Evolutionary conservation across 2,329 filamentous ascomycete genomes (phyloP).

Genomic region (Teratosphaeria pseudoeucalypti): DNA sequence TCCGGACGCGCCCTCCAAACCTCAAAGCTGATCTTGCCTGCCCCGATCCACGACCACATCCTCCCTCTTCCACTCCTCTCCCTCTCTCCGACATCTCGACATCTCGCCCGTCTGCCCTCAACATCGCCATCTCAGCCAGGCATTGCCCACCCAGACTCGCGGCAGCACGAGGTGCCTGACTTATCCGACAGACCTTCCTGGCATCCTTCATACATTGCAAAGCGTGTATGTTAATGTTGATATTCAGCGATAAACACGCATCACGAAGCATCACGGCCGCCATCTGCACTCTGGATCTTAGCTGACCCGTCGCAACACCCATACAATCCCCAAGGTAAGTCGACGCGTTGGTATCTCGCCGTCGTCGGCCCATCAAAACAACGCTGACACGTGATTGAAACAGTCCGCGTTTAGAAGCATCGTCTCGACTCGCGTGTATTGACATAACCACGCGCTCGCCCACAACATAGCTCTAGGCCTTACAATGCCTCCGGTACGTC

Average conservation of each 20-base stretch:
- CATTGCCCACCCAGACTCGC: neutral
- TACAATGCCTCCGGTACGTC: constrained; percentile 29
- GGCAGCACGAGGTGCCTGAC: constrained; percentile 3
- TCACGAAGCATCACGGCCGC: constrained; percentile 12
- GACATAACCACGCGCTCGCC: neutral
- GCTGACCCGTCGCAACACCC: constrained; percentile 7
- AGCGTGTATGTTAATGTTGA: constrained; percentile 23
- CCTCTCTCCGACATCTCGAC: neutral
- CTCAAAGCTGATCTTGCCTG: neutral
- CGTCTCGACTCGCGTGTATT: neutral
- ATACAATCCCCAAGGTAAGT: constrained; percentile 2
- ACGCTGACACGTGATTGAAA: constrained; percentile 18
- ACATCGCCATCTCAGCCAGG: constrained; percentile 7
- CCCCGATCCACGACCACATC: neutral
- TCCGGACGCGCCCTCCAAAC: neutral
- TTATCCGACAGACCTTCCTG: constrained; percentile 6
- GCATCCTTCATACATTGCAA: constrained; percentile 11
- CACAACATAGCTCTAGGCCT: constrained; percentile 2
- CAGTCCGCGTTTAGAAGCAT: constrained; percentile 2
- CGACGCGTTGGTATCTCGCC: constrained; percentile 6
- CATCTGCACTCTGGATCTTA: constrained; percentile 12
- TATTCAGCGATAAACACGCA: constrained; percentile 14
- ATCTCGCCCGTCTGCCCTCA: neutral
- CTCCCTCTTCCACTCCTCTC: neutral
- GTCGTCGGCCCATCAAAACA: constrained; percentile 9